These are phyloP conservation scores for Pythium biforme DNA, from an alignment of 352 stramenopile genomes.

Conservation along the genomic window DNA sequence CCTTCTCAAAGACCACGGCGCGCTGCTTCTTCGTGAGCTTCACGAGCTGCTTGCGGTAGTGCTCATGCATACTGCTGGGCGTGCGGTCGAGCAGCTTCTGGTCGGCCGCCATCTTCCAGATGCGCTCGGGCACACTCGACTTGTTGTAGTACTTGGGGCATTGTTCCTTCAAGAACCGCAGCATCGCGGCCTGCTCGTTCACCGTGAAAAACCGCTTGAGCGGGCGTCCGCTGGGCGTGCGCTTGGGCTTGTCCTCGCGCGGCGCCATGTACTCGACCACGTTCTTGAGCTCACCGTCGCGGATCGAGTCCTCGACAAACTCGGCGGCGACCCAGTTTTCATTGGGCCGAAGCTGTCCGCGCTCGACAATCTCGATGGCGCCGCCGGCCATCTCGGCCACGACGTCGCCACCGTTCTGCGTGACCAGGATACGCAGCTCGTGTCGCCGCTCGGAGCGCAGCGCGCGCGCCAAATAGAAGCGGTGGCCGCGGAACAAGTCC, in stretches of 20 bases:
- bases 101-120: slow-evolving; percentile 19
- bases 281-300: slow-evolving; percentile 31
- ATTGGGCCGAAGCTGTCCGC: slow-evolving; percentile 24
- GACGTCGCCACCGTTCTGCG: slow-evolving; percentile 38
- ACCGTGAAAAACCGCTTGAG: slow-evolving; percentile 34
- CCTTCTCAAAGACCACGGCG: slow-evolving; percentile 8
- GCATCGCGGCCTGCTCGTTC: slow-evolving; percentile 48
- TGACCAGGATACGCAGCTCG: slow-evolving; percentile 31
- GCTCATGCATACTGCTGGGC: slow-evolving; percentile 51
- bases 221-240: slow-evolving; percentile 9
- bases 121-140: slow-evolving; percentile 8
- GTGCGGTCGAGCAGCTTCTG: slow-evolving; percentile 30
- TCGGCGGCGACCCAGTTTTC: slow-evolving; percentile 41
- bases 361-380: slow-evolving; percentile 45
- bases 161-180: slow-evolving; percentile 35
- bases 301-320: slow-evolving; percentile 53
- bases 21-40: slow-evolving; percentile 37
- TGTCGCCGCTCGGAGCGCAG: slow-evolving; percentile 27
- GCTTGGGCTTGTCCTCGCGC: neutral
- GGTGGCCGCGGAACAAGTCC: slow-evolving; percentile 31
- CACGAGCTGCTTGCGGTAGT: slow-evolving; percentile 45
- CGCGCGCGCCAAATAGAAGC: slow-evolving; percentile 40
- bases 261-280: slow-evolving; percentile 36
- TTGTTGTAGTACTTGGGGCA: slow-evolving; percentile 15
- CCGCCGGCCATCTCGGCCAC: neutral